Evolutionary conservation across 176 grass and related monocot species (phyloP).

Genomic region (Metroxylon sagu): DNA sequence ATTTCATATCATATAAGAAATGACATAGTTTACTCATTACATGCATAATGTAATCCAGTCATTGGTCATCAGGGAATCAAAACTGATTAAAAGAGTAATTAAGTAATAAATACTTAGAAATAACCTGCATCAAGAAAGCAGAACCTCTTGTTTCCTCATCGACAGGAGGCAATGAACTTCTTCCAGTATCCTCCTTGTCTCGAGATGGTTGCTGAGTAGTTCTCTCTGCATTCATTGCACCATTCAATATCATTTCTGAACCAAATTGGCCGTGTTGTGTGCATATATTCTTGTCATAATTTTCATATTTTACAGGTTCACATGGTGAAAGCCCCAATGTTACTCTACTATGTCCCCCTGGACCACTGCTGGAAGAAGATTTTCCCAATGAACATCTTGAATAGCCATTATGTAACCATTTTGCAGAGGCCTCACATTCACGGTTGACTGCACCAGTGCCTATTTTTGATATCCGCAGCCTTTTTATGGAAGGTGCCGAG

Average conservation of each 20-base stretch:
- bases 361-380: neutral
- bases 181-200: conserved; percentile 33
- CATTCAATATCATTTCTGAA: neutral
- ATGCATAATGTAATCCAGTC: too few species aligned
- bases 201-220: conserved; percentile 10
- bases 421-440: conserved; percentile 20
- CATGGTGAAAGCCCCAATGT: conserved; percentile 19
- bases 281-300: neutral
- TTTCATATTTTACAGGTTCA: conserved; percentile 9
- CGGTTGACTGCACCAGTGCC: conserved; percentile 10
- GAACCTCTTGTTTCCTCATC: conserved; percentile 40
- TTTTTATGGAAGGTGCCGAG: conserved; percentile 42
- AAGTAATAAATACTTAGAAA: conserved; percentile 6
- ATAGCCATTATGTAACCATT: conserved; percentile 25
- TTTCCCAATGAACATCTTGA: conserved; percentile 9
- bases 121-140: conserved; percentile 72
- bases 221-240: neutral
- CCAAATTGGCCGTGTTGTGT: too few species aligned
- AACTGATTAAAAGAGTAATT: neutral
- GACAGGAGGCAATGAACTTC: conserved; percentile 13
- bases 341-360: conserved; percentile 2
- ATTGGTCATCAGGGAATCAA: neutral
- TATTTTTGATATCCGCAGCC: conserved; percentile 41
- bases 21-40: too few species aligned
- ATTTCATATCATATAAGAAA: too few species aligned